Conservation (phyloP, 257 asterid genomes). For the Mitragyna speciosa region DNA sequence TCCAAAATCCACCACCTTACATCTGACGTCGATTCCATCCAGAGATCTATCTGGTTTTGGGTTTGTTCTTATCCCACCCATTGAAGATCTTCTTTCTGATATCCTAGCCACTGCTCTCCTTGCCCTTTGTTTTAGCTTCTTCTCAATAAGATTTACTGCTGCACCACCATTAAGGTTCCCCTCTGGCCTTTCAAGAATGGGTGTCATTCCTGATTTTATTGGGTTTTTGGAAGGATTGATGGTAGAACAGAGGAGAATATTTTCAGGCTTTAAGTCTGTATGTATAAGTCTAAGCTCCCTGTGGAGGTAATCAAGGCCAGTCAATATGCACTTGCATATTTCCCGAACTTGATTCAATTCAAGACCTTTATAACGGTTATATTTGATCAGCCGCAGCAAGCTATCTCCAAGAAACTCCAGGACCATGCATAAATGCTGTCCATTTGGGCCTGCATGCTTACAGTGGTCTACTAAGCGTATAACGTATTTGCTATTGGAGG, state of each 20-base stretch:
- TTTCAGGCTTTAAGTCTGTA: slow-evolving; percentile 95
- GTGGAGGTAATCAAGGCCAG: slow-evolving; percentile 88
- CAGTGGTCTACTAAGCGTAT: slow-evolving; percentile 82
- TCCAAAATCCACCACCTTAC: slow-evolving; percentile 98
- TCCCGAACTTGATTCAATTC: slow-evolving; percentile 79
- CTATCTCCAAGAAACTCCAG: slow-evolving; percentile 97
- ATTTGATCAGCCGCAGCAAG: slow-evolving; percentile 71
- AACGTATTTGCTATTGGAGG: slow-evolving; percentile 58
- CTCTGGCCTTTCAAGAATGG: slow-evolving; percentile 78
- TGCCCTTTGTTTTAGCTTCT: slow-evolving; percentile 87
- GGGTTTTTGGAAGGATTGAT: slow-evolving; percentile 93
- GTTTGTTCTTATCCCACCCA: slow-evolving; percentile 57
- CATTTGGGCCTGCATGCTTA: slow-evolving; percentile 93
- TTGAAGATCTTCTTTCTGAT: slow-evolving; percentile 60
- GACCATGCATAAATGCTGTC: slow-evolving; percentile 97
- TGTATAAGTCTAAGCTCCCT: slow-evolving; percentile 73
- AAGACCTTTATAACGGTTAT: slow-evolving; percentile 79
- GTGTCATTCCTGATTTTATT: slow-evolving; percentile 65
- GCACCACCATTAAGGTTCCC: slow-evolving; percentile 70
- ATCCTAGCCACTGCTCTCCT: slow-evolving; percentile 93
- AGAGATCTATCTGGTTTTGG: slow-evolving; percentile 69
- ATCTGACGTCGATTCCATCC: slow-evolving; percentile 80
- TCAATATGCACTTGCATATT: slow-evolving; percentile 82
- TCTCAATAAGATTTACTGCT: slow-evolving; percentile 60
- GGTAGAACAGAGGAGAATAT: slow-evolving; percentile 73